Evolutionary conservation across 2,329 filamentous ascomycete species (phyloP).

Genomic region (Pestalotiopsis sp.): DNA sequence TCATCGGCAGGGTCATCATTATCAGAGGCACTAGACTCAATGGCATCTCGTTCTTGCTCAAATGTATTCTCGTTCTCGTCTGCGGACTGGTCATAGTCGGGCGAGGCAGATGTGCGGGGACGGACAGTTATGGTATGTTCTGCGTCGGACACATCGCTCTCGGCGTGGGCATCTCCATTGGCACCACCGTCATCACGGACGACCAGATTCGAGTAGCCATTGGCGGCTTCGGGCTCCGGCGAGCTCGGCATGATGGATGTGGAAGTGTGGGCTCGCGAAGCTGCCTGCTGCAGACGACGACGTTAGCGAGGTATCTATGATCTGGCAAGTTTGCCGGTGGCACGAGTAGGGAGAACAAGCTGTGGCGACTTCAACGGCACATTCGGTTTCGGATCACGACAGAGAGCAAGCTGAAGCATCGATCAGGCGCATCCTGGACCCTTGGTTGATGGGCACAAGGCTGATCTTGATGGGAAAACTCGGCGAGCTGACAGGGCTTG

Average conservation of each 20-base stretch:
- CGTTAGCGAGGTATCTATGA: slow-evolving; percentile 21
- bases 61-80: slow-evolving; percentile 37
- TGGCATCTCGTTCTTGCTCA: slow-evolving; percentile 35
- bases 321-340: slow-evolving; percentile 29
- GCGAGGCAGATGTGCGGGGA: slow-evolving; percentile 46
- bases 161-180: slow-evolving; percentile 53
- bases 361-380: slow-evolving; percentile 36
- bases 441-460: slow-evolving; percentile 50
- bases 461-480: slow-evolving; percentile 46
- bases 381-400: slow-evolving; percentile 34
- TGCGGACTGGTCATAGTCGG: slow-evolving; percentile 31
- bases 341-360: slow-evolving; percentile 28
- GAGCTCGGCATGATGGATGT: slow-evolving; percentile 62
- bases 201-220: slow-evolving; percentile 63
- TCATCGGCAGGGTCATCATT: slow-evolving; percentile 64
- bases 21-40: slow-evolving; percentile 48
- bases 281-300: slow-evolving; percentile 60
- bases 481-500: slow-evolving; percentile 33
- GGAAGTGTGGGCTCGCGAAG: slow-evolving; percentile 58
- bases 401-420: slow-evolving; percentile 36
- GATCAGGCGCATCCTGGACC: slow-evolving; percentile 36
- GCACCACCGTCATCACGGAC: slow-evolving; percentile 43
- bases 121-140: slow-evolving; percentile 57
- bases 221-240: slow-evolving; percentile 63
- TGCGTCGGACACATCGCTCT: slow-evolving; percentile 77